phyloP scores from a whole-genome alignment of 1,139 yeast species.

The Taphrina flavorubra region DNA sequence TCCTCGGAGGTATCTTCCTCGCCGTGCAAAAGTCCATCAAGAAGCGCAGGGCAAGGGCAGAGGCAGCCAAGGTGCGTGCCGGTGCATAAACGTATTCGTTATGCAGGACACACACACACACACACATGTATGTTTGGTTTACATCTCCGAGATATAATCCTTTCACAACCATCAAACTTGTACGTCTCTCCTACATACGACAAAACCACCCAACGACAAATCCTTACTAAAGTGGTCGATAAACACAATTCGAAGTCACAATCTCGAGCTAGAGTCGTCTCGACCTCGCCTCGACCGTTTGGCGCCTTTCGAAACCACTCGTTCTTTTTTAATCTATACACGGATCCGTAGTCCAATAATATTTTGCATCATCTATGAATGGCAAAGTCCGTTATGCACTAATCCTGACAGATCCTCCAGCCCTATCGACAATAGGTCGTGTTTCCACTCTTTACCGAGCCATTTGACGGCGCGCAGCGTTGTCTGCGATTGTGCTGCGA shows the following conservation, averaged over 20 bases:
- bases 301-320: conserved; percentile 5
- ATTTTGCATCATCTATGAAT: conserved; percentile 2
- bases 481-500: no score
- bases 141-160: no score
- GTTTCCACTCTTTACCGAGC: neutral
- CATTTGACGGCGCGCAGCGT: no score
- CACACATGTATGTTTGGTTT: no score
- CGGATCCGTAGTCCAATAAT: conserved; percentile 18
- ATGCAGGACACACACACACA: neutral
- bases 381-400: neutral
- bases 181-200: conserved; percentile 13
- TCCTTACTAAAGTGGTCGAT: no score
- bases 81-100: conserved; percentile 19
- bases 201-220: neutral
- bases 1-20: conserved; percentile 30
- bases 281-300: neutral
- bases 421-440: neutral
- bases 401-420: no score
- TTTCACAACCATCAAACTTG: no score
- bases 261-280: no score
- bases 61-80: conserved; percentile 38
- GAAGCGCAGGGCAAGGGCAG: conserved; percentile 32
- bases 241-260: no score
- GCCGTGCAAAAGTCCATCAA: conserved; percentile 10
- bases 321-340: conserved; percentile 1